phyloP scores from a whole-genome alignment of 257 asterid genomes.

The Solanum clarkiae region DNA sequence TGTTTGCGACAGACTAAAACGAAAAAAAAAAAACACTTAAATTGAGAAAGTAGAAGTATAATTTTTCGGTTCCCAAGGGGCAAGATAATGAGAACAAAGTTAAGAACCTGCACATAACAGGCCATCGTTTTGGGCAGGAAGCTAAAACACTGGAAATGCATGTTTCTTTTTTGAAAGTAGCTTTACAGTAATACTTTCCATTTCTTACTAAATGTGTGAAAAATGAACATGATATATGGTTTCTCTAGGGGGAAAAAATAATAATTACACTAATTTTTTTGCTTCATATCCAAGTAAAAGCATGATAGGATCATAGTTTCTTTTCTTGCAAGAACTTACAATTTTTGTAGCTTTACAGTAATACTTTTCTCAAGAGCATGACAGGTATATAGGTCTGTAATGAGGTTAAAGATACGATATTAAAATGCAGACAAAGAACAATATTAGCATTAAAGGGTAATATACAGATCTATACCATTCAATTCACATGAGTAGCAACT shows the following conservation, averaged over 20 bases:
- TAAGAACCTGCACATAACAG: slow-evolving; percentile 5
- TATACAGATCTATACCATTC: neutral
- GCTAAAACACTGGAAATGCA: slow-evolving; percentile 3
- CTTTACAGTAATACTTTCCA: slow-evolving; percentile 20
- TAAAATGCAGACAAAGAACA: neutral
- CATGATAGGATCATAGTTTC: neutral
- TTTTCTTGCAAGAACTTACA: neutral
- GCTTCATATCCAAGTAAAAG: slow-evolving; percentile 5
- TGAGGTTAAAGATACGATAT: neutral
- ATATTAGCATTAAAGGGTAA: neutral
- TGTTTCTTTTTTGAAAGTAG: slow-evolving; percentile 26
- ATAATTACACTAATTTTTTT: neutral
- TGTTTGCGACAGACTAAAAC: neutral
- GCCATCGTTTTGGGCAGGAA: slow-evolving; percentile 4
- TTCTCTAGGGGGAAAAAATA: neutral
- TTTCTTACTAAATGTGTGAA: slow-evolving; percentile 1
- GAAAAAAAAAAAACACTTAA: too few species aligned
- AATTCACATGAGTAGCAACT: neutral
- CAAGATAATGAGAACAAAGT: slow-evolving; percentile 3
- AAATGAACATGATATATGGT: slow-evolving; percentile 10
- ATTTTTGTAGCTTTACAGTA: neutral
- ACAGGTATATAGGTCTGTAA: neutral
- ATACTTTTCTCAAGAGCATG: neutral
- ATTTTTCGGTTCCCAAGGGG: slow-evolving; percentile 2
- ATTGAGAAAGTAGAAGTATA: too few species aligned